phyloP scores from a whole-genome alignment of 345 rosid genomes.

The Hibiscus trionum region DNA sequence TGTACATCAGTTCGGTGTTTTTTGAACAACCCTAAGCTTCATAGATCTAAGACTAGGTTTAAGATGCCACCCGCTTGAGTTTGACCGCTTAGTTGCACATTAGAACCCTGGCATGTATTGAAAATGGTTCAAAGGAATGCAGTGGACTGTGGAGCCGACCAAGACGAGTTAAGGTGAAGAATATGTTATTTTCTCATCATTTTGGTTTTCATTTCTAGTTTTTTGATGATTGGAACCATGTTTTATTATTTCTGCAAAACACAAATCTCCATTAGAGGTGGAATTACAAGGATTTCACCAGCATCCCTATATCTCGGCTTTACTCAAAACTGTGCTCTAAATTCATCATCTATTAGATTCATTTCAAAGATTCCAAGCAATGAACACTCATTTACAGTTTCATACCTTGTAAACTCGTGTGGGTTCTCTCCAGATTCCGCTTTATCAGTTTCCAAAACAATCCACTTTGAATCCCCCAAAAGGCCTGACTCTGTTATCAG shows the following conservation, averaged over 20 bases:
- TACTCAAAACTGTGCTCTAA: not conserved
- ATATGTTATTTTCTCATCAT: not conserved
- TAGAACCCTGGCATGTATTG: no score
- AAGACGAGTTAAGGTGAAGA: not conserved
- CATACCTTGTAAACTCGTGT: conserved; percentile 2
- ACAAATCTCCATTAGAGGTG: not conserved
- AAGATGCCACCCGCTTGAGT: not conserved
- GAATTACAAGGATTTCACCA: not conserved
- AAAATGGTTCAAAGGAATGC: not conserved
- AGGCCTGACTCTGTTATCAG: not conserved
- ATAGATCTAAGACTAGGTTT: no score
- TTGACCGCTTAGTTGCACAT: not conserved
- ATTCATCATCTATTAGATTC: not conserved
- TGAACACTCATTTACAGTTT: not conserved
- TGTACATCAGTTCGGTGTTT: no score
- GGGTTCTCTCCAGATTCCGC: conserved; percentile 5
- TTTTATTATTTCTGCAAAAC: not conserved
- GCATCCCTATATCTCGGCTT: not conserved
- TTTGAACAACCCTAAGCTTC: no score
- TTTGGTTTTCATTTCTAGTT: not conserved
- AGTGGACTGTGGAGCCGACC: not conserved
- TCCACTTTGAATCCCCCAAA: not conserved
- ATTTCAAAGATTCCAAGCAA: not conserved
- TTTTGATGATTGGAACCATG: not conserved
- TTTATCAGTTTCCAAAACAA: not conserved